These are phyloP conservation scores for Clitoria ternatea DNA, from an alignment of 306 rosid species.

Conservation along the genomic window DNA sequence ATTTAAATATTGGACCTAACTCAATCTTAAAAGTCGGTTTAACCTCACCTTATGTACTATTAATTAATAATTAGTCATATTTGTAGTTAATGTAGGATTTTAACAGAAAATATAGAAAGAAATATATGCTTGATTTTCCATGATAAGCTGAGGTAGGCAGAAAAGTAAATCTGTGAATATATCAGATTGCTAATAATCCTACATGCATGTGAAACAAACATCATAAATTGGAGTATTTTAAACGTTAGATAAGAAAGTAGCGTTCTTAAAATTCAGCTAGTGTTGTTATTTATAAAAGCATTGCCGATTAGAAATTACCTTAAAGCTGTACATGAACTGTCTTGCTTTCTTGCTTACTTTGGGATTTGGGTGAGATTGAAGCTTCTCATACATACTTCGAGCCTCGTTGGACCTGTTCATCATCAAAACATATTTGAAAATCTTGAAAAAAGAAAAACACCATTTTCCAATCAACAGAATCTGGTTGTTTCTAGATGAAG, in stretches of 20 bases:
- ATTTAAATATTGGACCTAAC: too few relatives aligned
- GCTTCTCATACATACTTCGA: conserved; percentile 76
- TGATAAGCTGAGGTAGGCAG: not conserved
- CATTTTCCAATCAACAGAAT: conserved; percentile 9
- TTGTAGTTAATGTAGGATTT: too few relatives aligned
- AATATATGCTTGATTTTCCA: not conserved
- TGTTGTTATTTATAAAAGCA: not conserved
- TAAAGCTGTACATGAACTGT: conserved; percentile 70
- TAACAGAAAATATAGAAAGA: not conserved
- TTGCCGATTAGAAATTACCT: conserved; percentile 45
- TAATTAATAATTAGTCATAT: too few relatives aligned
- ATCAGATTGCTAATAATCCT: not conserved
- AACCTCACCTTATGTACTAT: too few relatives aligned
- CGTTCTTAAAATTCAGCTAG: not conserved
- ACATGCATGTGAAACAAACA: not conserved
- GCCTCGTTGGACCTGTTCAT: conserved; percentile 71
- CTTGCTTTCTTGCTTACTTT: conserved; percentile 81
- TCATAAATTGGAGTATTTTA: not conserved
- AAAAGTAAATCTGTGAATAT: not conserved
- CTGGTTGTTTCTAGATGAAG: not conserved
- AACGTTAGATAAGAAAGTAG: not conserved
- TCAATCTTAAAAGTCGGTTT: too few relatives aligned
- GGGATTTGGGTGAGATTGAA: conserved; percentile 70
- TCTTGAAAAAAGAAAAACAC: not conserved
- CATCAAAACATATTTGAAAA: conserved; percentile 11